Evolutionary conservation across 169 alveolate species (phyloP).

Genomic region (Plasmodium berghei): DNA sequence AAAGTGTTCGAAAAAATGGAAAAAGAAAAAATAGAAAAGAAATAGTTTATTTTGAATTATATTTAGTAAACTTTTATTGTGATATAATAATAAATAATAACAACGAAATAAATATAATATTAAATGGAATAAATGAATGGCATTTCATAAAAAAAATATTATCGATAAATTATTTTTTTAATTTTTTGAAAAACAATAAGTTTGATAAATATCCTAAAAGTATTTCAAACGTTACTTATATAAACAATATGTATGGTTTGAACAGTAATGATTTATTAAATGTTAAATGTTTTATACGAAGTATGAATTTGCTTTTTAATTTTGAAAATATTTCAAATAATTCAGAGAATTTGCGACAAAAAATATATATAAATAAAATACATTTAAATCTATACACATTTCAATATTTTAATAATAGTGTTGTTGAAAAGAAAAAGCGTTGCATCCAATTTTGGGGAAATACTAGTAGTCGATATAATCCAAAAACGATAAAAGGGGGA

Average conservation of each 20-base stretch:
- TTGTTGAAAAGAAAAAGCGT: constrained; percentile 7
- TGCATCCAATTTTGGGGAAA: constrained; percentile 23
- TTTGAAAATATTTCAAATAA: constrained; percentile 21
- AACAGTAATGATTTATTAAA: constrained; percentile 19
- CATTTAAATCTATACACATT: constrained; percentile 36
- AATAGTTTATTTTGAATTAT: constrained; percentile 24
- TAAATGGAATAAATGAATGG: constrained; percentile 33
- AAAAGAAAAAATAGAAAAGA: neutral
- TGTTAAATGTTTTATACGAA: constrained; percentile 29
- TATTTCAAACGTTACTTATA: constrained; percentile 6
- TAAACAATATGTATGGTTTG: constrained; percentile 41
- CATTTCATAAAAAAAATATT: constrained; percentile 27
- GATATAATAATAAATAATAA: constrained; percentile 56
- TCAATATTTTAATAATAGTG: constrained; percentile 30
- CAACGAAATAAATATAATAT: constrained; percentile 33
- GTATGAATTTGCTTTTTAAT: constrained; percentile 13
- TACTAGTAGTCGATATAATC: no score
- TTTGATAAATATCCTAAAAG: neutral
- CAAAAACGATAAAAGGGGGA: neutral
- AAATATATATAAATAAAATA: constrained; percentile 26
- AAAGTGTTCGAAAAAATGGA: neutral
- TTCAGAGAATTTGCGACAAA: constrained; percentile 11
- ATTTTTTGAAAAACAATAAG: constrained; percentile 1
- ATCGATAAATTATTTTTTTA: constrained; percentile 34
- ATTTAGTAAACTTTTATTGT: constrained; percentile 40